These are phyloP conservation scores for Stachybotrys echinatus DNA, from an alignment of 2,329 filamentous ascomycete species.

Conservation along the genomic window DNA sequence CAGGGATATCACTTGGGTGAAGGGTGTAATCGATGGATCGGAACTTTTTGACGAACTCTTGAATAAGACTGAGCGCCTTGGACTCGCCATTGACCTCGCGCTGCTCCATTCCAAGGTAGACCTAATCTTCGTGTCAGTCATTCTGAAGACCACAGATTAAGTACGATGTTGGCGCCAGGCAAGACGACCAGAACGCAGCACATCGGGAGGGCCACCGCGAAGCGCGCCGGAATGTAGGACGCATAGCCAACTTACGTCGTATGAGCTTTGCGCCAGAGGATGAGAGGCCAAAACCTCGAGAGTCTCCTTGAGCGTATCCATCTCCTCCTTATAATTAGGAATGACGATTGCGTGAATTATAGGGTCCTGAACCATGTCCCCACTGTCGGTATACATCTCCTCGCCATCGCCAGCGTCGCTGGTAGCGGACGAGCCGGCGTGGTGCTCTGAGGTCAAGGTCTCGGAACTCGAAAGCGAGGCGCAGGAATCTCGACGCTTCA, in stretches of 20 bases:
- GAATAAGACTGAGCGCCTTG: slow-evolving; percentile 58
- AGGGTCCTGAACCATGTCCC: slow-evolving; percentile 32
- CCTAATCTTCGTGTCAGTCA: slow-evolving; percentile 31
- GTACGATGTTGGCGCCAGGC: neutral
- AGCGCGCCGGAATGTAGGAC: neutral
- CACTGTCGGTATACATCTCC: slow-evolving; percentile 39
- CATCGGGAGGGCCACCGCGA: neutral
- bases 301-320: slow-evolving; percentile 63
- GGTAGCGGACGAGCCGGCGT: slow-evolving; percentile 40
- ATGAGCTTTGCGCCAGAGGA: slow-evolving; percentile 55
- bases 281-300: slow-evolving; percentile 65
- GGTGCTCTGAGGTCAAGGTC: slow-evolving; percentile 39
- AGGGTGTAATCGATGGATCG: slow-evolving; percentile 62
- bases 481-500: slow-evolving; percentile 46
- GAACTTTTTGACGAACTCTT: slow-evolving; percentile 60
- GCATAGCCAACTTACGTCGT: slow-evolving; percentile 60
- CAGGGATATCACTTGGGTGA: slow-evolving; percentile 60
- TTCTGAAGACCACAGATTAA: neutral
- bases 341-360: slow-evolving; percentile 64
- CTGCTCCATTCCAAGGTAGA: slow-evolving; percentile 69
- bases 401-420: slow-evolving; percentile 49
- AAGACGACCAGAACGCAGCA: neutral
- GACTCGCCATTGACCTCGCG: slow-evolving; percentile 55
- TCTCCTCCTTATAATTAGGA: slow-evolving; percentile 70
- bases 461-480: slow-evolving; percentile 52